Evolutionary conservation across 495 filamentous ascomycete genomes (phyloP), one percentile per base, ranked within the genome.

Genomic region (Neurospora tetrasperma): DNA sequence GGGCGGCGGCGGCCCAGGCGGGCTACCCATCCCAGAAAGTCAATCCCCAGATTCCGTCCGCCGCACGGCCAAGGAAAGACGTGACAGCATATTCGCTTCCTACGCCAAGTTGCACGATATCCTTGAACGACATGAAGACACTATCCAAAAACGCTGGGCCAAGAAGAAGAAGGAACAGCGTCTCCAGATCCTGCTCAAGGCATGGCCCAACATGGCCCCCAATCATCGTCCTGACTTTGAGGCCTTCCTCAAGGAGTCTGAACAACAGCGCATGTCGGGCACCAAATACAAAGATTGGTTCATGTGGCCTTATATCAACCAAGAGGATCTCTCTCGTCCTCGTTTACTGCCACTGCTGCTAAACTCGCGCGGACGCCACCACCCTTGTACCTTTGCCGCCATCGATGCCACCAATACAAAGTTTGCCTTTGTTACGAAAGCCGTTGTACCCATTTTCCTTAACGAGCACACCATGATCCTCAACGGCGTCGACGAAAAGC

Each of bases 291-390:
- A 73, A 42, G 38, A 75, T 48, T 4, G 46, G 7, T 88, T 80
- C 43, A 71, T 87, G 42, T 88, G 84, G 81, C 89, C 88, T 0
- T 81, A 84, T 70, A 85, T 90, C 77, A 91, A 90, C 73, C 81
- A 85, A 40, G 87, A 90, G 72, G 88, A 90, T 76, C 77, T 90
- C 6, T 69, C 70, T 12, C 79, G 83, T 23, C 78, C 82, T 0
- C 84, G 81, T 62, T 71, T 78, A 1, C 71, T 90, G 10, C 78
- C 82, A 0, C 75, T 89, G 23, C 78, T 90, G 5, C 74, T 91
- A 2, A 84, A 87, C 41, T 69, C 85, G 0, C 79, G 88, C 3
- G 84, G 78, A 16, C 83, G 86, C 4, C 71, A 87, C 74, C 74
- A 68, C 46, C 86, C 88, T 0, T 77, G 77, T 43, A 42, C 71